Percentiles rank a stretch among this genome's conserved stretches.
phyloP scores from a whole-genome alignment of 176 grass and related monocot genomes.

The Carex littledalei region DNA sequence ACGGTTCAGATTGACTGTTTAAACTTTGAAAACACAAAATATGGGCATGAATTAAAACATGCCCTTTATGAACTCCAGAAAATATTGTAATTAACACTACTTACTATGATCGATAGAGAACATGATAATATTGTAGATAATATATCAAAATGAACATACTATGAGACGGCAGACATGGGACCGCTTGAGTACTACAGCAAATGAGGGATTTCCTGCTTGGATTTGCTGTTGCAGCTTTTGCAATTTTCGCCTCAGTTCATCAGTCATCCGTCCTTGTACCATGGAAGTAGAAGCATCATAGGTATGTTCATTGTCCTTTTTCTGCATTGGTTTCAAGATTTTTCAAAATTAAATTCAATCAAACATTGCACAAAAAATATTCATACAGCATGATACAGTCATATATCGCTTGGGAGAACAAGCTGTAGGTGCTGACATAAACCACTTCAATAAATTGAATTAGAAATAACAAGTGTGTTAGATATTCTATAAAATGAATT shows the following conservation, averaged over 20 bases:
- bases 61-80: background rate
- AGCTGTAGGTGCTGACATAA: too few relatives aligned
- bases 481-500: too few relatives aligned
- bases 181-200: constrained; percentile 22
- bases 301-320: background rate
- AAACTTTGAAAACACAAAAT: too few relatives aligned
- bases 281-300: background rate
- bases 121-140: background rate
- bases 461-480: too few relatives aligned
- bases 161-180: background rate
- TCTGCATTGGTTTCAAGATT: background rate
- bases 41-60: too few relatives aligned
- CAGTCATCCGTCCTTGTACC: background rate
- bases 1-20: too few relatives aligned
- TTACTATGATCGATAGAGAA: background rate
- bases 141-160: constrained; percentile 15
- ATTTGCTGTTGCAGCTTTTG: constrained; percentile 11
- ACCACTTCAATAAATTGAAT: too few relatives aligned
- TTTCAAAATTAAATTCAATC: constrained; percentile 10
- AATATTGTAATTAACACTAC: background rate
- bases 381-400: background rate
- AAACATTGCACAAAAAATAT: background rate
- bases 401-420: too few relatives aligned
- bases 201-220: constrained; percentile 30
- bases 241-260: background rate